Evolutionary conservation across 139 green algal species (phyloP).

Genomic region (Bryopsis sp.): DNA sequence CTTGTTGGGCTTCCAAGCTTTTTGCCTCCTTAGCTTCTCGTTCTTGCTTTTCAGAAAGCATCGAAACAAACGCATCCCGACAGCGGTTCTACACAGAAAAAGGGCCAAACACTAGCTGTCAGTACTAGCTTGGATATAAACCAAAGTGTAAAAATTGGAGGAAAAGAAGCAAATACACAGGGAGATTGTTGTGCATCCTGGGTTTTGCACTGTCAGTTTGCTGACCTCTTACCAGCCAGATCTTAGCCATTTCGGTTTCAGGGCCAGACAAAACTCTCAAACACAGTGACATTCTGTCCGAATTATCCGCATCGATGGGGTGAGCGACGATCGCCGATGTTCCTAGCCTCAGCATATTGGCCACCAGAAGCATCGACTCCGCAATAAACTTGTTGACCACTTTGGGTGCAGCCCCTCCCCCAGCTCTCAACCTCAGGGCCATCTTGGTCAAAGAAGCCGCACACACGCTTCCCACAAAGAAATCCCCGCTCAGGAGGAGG

Average conservation of each 20-base stretch:
- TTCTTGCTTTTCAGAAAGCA: constrained; percentile 26
- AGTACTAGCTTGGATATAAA: no score
- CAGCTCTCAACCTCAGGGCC: constrained; percentile 59
- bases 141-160: no score
- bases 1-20: constrained; percentile 30
- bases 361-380: constrained; percentile 72
- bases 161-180: no score
- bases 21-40: constrained; percentile 57
- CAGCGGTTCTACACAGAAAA: no score
- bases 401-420: constrained; percentile 26
- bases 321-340: neutral
- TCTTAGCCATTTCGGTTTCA: constrained; percentile 11
- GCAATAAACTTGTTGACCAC: constrained; percentile 23
- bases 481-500: constrained; percentile 54
- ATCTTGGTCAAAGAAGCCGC: constrained; percentile 83
- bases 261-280: constrained; percentile 5
- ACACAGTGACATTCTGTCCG: constrained; percentile 14
- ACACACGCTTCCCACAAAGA: constrained; percentile 75
- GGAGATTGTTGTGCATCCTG: no score
- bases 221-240: no score
- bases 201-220: no score
- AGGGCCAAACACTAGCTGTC: no score
- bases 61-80: constrained; percentile 9
- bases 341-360: constrained; percentile 76
- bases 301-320: constrained; percentile 8